Percentiles rank a stretch among this genome's conserved stretches.
These are phyloP conservation scores for Neofusicoccum sp. DNA, from an alignment of 2,329 filamentous ascomycete species.

Conservation along the genomic window DNA sequence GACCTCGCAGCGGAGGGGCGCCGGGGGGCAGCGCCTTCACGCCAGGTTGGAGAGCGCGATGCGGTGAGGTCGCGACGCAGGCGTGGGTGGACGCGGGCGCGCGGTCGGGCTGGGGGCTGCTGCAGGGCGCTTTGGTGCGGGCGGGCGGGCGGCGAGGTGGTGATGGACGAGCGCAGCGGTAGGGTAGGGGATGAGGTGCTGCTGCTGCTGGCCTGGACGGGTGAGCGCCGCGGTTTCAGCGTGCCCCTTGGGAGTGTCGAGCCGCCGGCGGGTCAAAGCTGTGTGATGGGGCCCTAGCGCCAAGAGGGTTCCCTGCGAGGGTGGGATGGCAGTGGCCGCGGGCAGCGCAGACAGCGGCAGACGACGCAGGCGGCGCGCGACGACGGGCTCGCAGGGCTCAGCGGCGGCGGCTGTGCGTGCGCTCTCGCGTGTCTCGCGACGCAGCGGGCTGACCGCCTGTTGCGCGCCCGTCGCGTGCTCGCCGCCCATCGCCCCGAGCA, in stretches of 20 bases:
- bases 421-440: neutral
- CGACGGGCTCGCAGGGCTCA: neutral
- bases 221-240: conserved; percentile 19
- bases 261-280: conserved; percentile 9
- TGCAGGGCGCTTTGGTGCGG: conserved; percentile 13
- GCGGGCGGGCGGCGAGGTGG: conserved; percentile 10
- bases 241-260: conserved; percentile 17
- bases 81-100: conserved; percentile 3
- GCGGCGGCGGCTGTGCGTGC: no score
- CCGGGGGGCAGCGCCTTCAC: conserved; percentile 17
- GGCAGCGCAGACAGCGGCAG: conserved; percentile 14
- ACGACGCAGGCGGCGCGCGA: conserved; percentile 8
- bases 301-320: conserved; percentile 1
- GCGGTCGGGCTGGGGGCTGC: conserved; percentile 14
- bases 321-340: conserved; percentile 15
- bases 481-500: conserved; percentile 7
- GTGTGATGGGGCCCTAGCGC: conserved; percentile 7
- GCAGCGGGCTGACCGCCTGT: conserved; percentile 1
- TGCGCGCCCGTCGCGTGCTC: conserved; percentile 8
- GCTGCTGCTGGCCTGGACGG: conserved; percentile 17
- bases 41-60: conserved; percentile 10
- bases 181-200: conserved; percentile 20
- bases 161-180: conserved; percentile 18
- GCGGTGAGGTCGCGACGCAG: conserved; percentile 8
- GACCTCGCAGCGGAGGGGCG: conserved; percentile 19